Conservation (phyloP, 2,329 filamentous ascomycete species). For the Diaporthe sp. region DNA sequence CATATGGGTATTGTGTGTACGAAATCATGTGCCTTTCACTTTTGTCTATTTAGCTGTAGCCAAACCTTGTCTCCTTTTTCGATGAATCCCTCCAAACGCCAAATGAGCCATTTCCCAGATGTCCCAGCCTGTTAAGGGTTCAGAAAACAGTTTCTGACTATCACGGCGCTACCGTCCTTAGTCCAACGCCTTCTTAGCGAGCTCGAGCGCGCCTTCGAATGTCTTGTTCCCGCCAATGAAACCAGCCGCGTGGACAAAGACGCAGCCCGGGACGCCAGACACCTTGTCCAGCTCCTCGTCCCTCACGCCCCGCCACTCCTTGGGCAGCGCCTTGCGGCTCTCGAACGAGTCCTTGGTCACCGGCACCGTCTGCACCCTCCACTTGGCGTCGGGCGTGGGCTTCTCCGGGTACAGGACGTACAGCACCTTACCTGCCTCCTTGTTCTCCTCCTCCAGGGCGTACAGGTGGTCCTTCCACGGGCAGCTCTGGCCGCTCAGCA, state of each 20-base stretch:
- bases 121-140: not conserved
- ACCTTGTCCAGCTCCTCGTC: conserved; percentile 87
- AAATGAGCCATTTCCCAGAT: not conserved
- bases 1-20: conserved; percentile 7
- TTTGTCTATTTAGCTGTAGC: conserved; percentile 19
- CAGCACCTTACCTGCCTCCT: conserved; percentile 70
- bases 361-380: conserved; percentile 95
- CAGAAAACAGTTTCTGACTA: not conserved
- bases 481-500: conserved; percentile 82
- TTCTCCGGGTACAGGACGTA: conserved; percentile 96
- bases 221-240: conserved; percentile 98
- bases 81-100: conserved; percentile 15
- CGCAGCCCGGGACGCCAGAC: conserved; percentile 77
- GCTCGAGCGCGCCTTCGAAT: conserved; percentile 86
- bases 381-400: conserved; percentile 80
- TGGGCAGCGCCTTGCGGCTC: conserved; percentile 91
- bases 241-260: conserved; percentile 94
- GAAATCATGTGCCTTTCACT: conserved; percentile 19
- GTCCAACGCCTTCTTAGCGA: conserved; percentile 83
- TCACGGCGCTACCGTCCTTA: conserved; percentile 43
- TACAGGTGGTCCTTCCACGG: conserved; percentile 99
- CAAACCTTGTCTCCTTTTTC: conserved; percentile 18
- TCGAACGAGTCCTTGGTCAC: conserved; percentile 87
- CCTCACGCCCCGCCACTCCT: conserved; percentile 91
- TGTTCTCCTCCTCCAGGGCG: conserved; percentile 78